These are phyloP conservation scores for Lasiodiplodia gonubiensis DNA, from an alignment of 2,329 filamentous ascomycete genomes.

Conservation along the genomic window DNA sequence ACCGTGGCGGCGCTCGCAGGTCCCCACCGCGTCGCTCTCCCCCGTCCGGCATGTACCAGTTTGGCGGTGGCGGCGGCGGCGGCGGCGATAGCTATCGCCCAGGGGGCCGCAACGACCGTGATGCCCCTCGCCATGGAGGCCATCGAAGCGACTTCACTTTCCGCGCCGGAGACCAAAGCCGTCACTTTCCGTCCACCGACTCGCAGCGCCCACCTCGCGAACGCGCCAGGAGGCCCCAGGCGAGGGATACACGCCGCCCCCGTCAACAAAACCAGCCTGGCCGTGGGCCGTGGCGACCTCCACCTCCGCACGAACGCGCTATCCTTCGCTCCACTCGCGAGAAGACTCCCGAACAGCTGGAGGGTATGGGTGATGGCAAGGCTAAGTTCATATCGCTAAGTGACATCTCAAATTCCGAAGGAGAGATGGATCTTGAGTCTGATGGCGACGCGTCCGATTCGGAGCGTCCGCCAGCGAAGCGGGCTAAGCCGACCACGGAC, in stretches of 20 bases:
- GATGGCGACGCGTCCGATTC: constrained; percentile 34
- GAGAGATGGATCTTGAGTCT: constrained; percentile 41
- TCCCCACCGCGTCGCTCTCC: constrained; percentile 24
- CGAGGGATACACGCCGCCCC: constrained; percentile 1
- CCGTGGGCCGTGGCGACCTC: constrained; percentile 29
- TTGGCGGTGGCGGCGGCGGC: constrained; percentile 30
- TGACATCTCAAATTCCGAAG: constrained; percentile 48
- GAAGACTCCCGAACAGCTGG: constrained; percentile 52
- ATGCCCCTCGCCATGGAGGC: constrained; percentile 30
- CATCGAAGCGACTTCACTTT: constrained; percentile 42
- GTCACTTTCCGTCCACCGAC: constrained; percentile 40
- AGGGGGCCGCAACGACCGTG: constrained; percentile 30
- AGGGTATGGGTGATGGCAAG: constrained; percentile 50
- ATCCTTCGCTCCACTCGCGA: constrained; percentile 51
- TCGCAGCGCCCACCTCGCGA: constrained; percentile 21
- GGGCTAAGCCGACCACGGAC: constrained; percentile 33
- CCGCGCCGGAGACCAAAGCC: constrained; percentile 37
- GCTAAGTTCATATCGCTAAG: constrained; percentile 49
- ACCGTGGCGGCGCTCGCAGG: constrained; percentile 19
- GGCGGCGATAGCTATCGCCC: constrained; percentile 39
- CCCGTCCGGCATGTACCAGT: constrained; percentile 23
- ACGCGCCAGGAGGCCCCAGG: constrained; percentile 13
- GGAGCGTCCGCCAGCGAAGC: constrained; percentile 35
- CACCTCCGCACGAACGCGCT: constrained; percentile 51
- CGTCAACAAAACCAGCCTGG: constrained; percentile 14